A percentile compares a stretch with the other conserved stretches of the same genome.
Evolutionary conservation across 192 early-diverging fungal species (phyloP).

Genomic region (Linnemannia hyalina): DNA sequence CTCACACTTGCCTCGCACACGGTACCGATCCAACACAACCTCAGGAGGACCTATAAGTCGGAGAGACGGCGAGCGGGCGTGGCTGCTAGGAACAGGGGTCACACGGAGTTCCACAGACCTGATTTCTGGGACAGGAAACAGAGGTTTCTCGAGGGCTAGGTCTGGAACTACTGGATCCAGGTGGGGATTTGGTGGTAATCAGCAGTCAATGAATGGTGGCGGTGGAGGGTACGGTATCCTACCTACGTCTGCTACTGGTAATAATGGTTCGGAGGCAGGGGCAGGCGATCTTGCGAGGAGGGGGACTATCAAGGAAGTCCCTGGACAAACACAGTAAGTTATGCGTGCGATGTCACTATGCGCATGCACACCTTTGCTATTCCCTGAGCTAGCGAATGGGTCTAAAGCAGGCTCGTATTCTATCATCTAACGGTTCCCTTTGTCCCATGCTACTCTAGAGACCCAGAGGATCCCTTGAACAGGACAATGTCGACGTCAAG

Average conservation of each 20-base stretch:
- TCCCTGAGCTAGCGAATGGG: not conserved
- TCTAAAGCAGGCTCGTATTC: not conserved
- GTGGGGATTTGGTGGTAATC: slow-evolving; percentile 12
- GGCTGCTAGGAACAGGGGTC: slow-evolving; percentile 10
- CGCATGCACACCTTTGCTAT: not conserved
- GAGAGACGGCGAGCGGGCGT: slow-evolving; percentile 15
- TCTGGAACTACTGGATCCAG: slow-evolving; percentile 9
- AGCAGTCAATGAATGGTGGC: slow-evolving; percentile 1
- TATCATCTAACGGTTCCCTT: not conserved
- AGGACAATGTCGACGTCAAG: slow-evolving; percentile 16
- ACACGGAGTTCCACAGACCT: not conserved
- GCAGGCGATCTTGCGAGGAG: slow-evolving; percentile 4
- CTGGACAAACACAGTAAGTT: slow-evolving; percentile 47
- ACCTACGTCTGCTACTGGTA: not conserved
- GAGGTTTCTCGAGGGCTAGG: not conserved
- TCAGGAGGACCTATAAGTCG: not conserved
- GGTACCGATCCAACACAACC: not conserved
- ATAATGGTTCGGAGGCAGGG: not conserved
- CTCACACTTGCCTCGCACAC: not conserved
- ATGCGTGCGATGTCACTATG: not conserved
- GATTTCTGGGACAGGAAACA: not conserved
- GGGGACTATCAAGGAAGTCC: slow-evolving; percentile 29
- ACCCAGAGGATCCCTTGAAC: slow-evolving; percentile 51
- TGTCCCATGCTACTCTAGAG: not conserved
- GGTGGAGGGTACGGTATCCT: not conserved